Evolutionary conservation across 441 rosid species (phyloP).

Genomic region (Gossypium davidsonii): DNA sequence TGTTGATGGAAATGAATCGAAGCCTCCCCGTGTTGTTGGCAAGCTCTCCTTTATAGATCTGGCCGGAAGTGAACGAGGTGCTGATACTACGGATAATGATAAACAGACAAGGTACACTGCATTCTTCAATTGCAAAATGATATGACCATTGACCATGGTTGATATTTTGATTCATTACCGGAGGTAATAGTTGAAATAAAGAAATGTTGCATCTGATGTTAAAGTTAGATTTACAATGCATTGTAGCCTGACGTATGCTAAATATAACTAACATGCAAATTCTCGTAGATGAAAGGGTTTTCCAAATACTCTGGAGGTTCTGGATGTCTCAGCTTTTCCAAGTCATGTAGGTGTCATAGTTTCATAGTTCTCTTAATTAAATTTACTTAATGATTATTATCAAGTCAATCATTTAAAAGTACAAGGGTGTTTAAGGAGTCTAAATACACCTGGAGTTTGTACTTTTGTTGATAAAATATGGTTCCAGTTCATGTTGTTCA

Average conservation of each 20-base stretch:
- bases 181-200: not conserved
- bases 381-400: not conserved
- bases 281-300: not conserved
- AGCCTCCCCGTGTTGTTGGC: conserved; percentile 84
- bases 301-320: not conserved
- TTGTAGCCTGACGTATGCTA: not conserved
- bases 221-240: not conserved
- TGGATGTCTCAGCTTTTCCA: not conserved
- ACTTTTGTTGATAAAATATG: not conserved
- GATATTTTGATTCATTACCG: not conserved
- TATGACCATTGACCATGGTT: not conserved
- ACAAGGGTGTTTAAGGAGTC: not conserved
- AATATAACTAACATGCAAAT: not conserved
- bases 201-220: not conserved
- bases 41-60: conserved; percentile 98
- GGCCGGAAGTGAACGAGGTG: conserved; percentile 99
- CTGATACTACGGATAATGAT: conserved; percentile 97
- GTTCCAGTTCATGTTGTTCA: not conserved
- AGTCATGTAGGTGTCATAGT: not conserved
- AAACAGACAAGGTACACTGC: conserved; percentile 74
- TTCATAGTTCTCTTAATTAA: not conserved
- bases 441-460: not conserved
- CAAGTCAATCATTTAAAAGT: not conserved
- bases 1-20: conserved; percentile 63
- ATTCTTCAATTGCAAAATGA: not conserved